Evolutionary conservation across 371 early-diverging fungal species (phyloP).

Genomic region (Gilbertella persicaria): DNA sequence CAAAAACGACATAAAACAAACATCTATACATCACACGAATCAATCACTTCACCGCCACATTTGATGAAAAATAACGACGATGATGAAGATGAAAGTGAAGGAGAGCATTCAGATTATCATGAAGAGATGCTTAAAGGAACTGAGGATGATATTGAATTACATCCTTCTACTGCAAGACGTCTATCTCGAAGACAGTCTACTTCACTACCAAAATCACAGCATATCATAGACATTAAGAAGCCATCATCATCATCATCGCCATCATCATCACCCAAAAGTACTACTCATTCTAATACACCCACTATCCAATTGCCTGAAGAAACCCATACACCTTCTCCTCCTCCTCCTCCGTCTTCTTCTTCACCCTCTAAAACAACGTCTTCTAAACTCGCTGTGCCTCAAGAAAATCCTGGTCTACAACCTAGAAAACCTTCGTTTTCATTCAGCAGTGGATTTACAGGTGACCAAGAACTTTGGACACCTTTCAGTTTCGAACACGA

Average conservation of each 20-base stretch:
- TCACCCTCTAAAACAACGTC: background rate
- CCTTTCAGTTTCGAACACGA: conserved; percentile 49
- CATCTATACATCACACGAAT: background rate
- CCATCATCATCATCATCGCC: background rate
- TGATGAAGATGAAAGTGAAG: conserved; percentile 34
- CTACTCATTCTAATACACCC: background rate
- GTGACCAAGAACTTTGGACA: conserved; percentile 50
- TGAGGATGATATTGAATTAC: conserved; percentile 7
- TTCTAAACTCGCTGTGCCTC: background rate
- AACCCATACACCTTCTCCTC: background rate
- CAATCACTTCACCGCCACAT: background rate
- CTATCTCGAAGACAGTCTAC: conserved; percentile 10
- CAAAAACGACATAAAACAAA: background rate
- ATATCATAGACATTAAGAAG: background rate
- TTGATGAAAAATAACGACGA: background rate
- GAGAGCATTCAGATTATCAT: conserved; percentile 56
- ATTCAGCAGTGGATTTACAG: conserved; percentile 24
- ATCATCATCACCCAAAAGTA: background rate
- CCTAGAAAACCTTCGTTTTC: conserved; percentile 26
- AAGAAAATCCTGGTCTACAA: background rate
- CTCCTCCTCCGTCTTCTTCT: too few relatives aligned
- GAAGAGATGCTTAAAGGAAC: conserved; percentile 62
- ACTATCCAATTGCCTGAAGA: background rate
- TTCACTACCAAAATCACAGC: background rate
- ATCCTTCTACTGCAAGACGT: conserved; percentile 8